Base-by-base conservation (phyloP, 179 eudicot species). In the Beta lomatogona region DNA sequence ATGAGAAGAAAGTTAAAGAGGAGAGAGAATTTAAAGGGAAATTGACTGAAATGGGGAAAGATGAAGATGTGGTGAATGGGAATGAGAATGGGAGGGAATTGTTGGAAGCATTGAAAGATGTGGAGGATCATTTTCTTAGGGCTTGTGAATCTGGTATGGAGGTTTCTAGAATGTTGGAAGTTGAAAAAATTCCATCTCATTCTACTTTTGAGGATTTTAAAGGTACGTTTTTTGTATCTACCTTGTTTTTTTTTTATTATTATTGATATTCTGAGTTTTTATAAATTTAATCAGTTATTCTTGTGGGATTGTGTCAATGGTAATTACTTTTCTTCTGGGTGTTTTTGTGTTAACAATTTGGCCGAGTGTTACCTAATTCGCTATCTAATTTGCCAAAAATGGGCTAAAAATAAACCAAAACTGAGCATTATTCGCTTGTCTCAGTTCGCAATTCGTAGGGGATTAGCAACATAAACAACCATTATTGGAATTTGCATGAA, bases 161-260 rank as follows among this genome's bases (percentile, higher is more conserved):
- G 21, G 83, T 91, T 77, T 87, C 92, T 28, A 86, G 83, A 65
- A 88, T 89, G 92, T 80, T 91, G 77, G 92, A 91, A 81, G 80
- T 86, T 50, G 75, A 71, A 73, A 55, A 22, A 36, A 58, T 80
- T 69, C 77, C 73, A 77, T 69, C 82, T 50, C 71, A 77, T 18
- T 14, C 81, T 80, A 65, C 70, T 61, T 68, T 82, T 75, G 77
- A 82, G 66, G 83, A 86, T 54, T 50, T 72, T 41, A 72, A 83
- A 81, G 88, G 91, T 85, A 36, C 48, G 7, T 53, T 53, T 60
- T 48, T 9, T n/a, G 15, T 31, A 45, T 3, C 75, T 44, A 12
- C 2, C 48, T 21, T 79, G 63, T 50, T 0, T 19, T 79, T 68
- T 36, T 0, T 67, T 16, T 72, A 3, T 36, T 36, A 36, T 36